These are phyloP conservation scores for Rhytidhysteron rufulum DNA, from an alignment of 2,329 filamentous ascomycete genomes.

Conservation along the genomic window DNA sequence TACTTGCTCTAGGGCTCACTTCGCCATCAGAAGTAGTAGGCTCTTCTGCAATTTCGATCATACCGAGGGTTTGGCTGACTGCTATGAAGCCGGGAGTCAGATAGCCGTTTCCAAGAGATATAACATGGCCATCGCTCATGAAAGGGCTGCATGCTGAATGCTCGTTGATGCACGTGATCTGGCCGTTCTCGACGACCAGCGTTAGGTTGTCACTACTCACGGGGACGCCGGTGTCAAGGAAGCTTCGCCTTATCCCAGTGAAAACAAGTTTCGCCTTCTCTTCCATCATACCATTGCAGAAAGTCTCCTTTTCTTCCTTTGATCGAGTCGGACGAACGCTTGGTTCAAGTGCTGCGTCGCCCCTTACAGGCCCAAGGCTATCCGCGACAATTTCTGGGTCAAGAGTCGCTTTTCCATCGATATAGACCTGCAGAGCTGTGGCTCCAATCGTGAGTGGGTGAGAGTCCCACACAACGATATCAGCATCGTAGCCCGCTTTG, in stretches of 20 bases:
- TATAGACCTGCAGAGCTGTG: conserved; percentile 40
- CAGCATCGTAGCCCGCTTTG: conserved; percentile 39
- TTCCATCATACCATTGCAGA: too few relatives aligned
- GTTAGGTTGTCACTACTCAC: conserved; percentile 38
- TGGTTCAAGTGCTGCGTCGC: conserved; percentile 20
- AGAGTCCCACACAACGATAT: conserved; percentile 42
- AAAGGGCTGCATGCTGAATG: too few relatives aligned
- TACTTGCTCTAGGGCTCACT: too few relatives aligned
- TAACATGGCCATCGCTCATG: conserved; percentile 26
- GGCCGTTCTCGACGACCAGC: conserved; percentile 41
- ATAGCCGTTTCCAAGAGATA: conserved; percentile 57
- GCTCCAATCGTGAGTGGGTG: conserved; percentile 39
- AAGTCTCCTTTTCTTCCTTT: conserved; percentile 36
- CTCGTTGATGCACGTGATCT: conserved; percentile 34
- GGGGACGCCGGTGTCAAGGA: conserved; percentile 55
- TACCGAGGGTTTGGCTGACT: conserved; percentile 58
- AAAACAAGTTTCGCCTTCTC: too few relatives aligned
- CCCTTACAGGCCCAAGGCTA: conserved; percentile 7
- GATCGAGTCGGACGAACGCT: conserved; percentile 33
- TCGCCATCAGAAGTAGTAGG: conserved; percentile 38
- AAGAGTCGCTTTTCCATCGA: conserved; percentile 49
- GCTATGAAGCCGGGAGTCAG: conserved; percentile 59
- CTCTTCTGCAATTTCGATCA: conserved; percentile 62
- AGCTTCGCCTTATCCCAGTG: conserved; percentile 34
- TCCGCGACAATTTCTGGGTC: conserved; percentile 23